phyloP scores from a whole-genome alignment of 202 grass and related monocot species.

The Brachypodium distachyon region DNA sequence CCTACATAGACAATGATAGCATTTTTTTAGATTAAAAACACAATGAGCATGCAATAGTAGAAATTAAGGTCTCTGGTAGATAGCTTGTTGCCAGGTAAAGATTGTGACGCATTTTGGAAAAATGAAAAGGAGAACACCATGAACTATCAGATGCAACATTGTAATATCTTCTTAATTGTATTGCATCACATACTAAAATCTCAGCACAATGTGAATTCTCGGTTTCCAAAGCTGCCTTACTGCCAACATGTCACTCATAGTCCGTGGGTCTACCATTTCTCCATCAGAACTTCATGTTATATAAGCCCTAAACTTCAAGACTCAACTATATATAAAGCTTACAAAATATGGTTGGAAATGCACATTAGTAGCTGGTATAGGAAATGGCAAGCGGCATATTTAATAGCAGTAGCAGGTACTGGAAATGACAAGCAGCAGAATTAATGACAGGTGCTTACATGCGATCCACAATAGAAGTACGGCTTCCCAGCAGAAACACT shows the following conservation, averaged over 20 bases:
- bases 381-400: neutral
- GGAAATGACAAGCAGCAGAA: neutral
- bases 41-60: neutral
- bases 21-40: too few species aligned
- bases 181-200: neutral
- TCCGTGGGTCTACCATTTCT: neutral
- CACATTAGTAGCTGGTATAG: neutral
- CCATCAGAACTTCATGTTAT: neutral
- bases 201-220: neutral
- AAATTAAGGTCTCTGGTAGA: neutral
- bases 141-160: slow-evolving; percentile 5
- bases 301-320: neutral
- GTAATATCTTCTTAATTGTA: neutral
- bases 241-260: neutral
- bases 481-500: slow-evolving; percentile 56
- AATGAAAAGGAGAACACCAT: slow-evolving; percentile 2
- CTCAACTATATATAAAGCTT: neutral
- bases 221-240: neutral
- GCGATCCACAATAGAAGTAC: slow-evolving; percentile 89
- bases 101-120: neutral
- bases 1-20: slow-evolving; percentile 58
- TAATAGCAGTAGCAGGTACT: neutral
- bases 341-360: too few species aligned
- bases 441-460: slow-evolving; percentile 39
- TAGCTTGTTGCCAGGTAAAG: neutral